Evolutionary conservation across 192 early-diverging fungal species (phyloP), one percentile per base, ranked within the genome.

Genomic region (Coemansia sp.): DNA sequence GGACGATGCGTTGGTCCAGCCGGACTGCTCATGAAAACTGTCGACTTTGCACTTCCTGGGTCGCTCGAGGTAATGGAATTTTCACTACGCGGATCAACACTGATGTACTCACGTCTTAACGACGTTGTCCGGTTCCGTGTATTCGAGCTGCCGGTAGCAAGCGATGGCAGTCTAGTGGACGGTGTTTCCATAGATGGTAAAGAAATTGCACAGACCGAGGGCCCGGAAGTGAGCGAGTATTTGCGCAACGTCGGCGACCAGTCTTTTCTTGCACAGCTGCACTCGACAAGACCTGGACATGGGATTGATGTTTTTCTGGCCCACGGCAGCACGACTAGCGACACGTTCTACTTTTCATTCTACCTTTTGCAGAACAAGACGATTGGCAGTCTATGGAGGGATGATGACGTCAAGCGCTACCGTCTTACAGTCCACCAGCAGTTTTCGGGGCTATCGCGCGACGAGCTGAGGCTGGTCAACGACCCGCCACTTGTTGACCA

Each of bases 341-440:
- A 73, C 59, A 73, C 71, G 18, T 79, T 79, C 49, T 73, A 55
- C 56, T 79, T 79, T 44, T 73, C 69, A n/a, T 73, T 79, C 52
- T 60, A 57, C 30, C 44, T 79, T 21, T 27, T 79, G 62, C 76
- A 79, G 46, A 79, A 79, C 70, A 67, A 62, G 9, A 78, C 74
- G 13, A 41, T 56, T 19, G 66, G 61, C 13, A 34, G 52, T 18
- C 40, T 27, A 21, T 71, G 69, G 69, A 53, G 46, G 14, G 58
- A 62, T 43, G 55, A 69, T 45, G 59, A 68, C 25, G 59, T 71
- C 61, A 79, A 73, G 60, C 66, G 76, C 18, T 73, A 73, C 52
- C 70, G 71, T 27, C 62, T 79, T 17, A 66, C 71, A 4, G 76
- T 71, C 47, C 71, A 79, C 52, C 69, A 73, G 66, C 70, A 73